phyloP scores from a whole-genome alignment of 305 asterid species.

The Withania somnifera region DNA sequence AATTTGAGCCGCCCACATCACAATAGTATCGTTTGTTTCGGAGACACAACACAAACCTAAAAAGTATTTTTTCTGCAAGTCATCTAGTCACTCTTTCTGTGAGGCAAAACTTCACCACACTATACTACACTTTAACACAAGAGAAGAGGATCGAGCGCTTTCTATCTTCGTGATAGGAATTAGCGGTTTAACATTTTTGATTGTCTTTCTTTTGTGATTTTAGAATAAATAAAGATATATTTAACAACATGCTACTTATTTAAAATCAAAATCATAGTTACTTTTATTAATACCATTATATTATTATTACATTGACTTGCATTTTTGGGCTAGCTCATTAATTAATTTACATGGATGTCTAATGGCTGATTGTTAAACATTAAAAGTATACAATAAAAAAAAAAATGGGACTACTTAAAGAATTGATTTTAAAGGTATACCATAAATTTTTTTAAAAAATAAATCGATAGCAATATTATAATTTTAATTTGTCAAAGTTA shows the following conservation, averaged over 20 bases:
- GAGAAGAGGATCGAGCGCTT: too few species aligned
- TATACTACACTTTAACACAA: too few species aligned
- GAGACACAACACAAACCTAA: too few species aligned
- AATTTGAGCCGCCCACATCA: too few species aligned
- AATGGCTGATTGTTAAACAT: neutral
- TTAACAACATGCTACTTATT: neutral
- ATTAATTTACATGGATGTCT: neutral
- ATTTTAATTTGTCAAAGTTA: neutral
- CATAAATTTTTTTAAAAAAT: neutral
- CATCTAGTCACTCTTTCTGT: too few species aligned
- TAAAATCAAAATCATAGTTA: neutral
- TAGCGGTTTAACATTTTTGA: too few species aligned
- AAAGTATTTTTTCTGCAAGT: too few species aligned
- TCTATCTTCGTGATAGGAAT: too few species aligned
- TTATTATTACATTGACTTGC: neutral
- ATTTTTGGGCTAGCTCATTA: neutral
- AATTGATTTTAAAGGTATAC: neutral
- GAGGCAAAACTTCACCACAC: too few species aligned
- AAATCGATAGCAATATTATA: neutral
- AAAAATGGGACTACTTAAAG: neutral
- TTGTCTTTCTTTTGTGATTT: too few species aligned
- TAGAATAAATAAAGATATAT: too few species aligned
- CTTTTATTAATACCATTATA: neutral
- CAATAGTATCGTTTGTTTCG: too few species aligned
- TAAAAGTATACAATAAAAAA: neutral